Evolutionary conservation across 75 land plant genomes (phyloP), one percentile per base, ranked within the genome.

Genomic region (Picea glauca): DNA sequence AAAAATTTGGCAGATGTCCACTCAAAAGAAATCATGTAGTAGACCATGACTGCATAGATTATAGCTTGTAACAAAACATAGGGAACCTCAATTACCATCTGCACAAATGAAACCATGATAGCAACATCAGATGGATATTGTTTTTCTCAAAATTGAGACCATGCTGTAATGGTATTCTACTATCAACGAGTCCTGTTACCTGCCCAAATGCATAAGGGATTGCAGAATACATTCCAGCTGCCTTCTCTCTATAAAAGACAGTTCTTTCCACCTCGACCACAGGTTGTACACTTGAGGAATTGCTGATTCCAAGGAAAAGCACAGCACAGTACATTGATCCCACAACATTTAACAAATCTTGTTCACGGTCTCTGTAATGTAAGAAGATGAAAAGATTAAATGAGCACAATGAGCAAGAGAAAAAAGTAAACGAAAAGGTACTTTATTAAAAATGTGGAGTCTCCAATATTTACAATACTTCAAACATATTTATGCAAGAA

Each of bases 1-100:
- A 84, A 79, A 83, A 92, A 93, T 65, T 96, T 96, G 21, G 84
- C 79, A 0, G 84, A 93, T 15, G 85, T 86, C 98, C 98, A 96
- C 74, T 93, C 82, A 56, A 96, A 96, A 72, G 84, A 79, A 59
- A 96, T 79, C 98, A 96, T 94, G 46, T 76, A 32, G 31, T 83
- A 86, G 9, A 80, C 74, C 31, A 83, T 77, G 14, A 58, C 14
- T 4, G 77, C 76, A 75, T 83, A 86, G 14, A 84, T n/a, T 23
- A 77, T 23, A 21, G 77, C 15, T 64, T 86, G 88, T 13, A 75
- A 4, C 26, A 84, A 56, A 30, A 79, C 75, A 67, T 83, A 84
- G 14, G 88, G 88, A 20, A 86, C 56, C 76, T 86, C 88, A 13
- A 86, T 72, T 58, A 62, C 31, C 57, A 86, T 67, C 88, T 86